These are phyloP conservation scores for Penicillium sp. DNA, from an alignment of 2,329 filamentous ascomycete species.

Conservation along the genomic window DNA sequence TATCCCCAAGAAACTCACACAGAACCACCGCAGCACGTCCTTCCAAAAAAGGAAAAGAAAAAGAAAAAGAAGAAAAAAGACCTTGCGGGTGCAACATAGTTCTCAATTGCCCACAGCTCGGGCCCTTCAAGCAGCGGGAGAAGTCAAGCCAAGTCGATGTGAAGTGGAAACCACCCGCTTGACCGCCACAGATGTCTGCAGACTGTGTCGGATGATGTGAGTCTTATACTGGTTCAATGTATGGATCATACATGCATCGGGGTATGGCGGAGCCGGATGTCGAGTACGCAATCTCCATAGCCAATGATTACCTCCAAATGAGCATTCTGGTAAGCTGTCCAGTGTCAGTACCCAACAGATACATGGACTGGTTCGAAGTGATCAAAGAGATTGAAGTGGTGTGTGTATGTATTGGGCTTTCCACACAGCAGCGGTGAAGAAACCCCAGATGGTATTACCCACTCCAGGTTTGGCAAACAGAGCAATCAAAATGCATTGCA, in stretches of 20 bases:
- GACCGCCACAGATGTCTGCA: slow-evolving; percentile 8
- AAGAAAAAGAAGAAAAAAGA: background rate
- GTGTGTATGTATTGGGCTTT: background rate
- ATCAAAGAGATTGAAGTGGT: slow-evolving; percentile 8
- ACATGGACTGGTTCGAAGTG: slow-evolving; percentile 4
- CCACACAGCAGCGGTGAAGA: slow-evolving; percentile 24
- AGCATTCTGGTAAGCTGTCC: background rate
- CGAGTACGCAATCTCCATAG: background rate
- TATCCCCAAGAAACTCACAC: slow-evolving; percentile 7
- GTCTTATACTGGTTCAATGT: slow-evolving; percentile 1
- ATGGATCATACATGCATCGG: slow-evolving; percentile 9
- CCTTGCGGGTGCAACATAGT: background rate
- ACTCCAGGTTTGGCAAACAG: slow-evolving; percentile 5
- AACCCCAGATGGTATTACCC: slow-evolving; percentile 1
- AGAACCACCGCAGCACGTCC: slow-evolving; percentile 8
- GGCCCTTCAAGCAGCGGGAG: slow-evolving; percentile 8
- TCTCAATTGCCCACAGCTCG: background rate
- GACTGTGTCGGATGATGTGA: slow-evolving; percentile 5
- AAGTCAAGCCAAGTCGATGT: background rate
- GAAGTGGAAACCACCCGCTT: background rate
- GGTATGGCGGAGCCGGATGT: slow-evolving; percentile 11
- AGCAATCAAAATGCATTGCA: slow-evolving; percentile 6
- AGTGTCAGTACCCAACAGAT: background rate
- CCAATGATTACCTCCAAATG: slow-evolving; percentile 4
- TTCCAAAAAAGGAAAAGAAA: background rate